These are phyloP conservation scores for Auricularia auricula-judae DNA, from an alignment of 768 basidiomycete genomes.

Conservation along the genomic window DNA sequence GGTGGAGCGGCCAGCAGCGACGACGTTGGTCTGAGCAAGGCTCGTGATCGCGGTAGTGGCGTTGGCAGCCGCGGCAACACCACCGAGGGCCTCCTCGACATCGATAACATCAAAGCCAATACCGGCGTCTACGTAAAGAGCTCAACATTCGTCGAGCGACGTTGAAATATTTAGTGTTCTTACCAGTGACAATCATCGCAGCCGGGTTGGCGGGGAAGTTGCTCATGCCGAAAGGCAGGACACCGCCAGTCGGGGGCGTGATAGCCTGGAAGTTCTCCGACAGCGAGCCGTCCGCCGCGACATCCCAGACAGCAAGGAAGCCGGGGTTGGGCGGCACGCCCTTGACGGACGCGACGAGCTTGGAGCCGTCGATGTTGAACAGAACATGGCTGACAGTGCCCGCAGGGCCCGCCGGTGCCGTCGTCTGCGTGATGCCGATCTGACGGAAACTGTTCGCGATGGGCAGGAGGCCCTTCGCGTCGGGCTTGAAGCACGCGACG, in stretches of 20 bases:
- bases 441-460: conserved; percentile 31
- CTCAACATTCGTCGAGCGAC: conserved; percentile 7
- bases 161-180: background rate
- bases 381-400: conserved; percentile 34
- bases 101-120: conserved; percentile 21
- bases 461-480: conserved; percentile 29
- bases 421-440: conserved; percentile 38
- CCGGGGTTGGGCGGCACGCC: conserved; percentile 34
- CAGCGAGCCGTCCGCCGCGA: conserved; percentile 28
- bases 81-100: conserved; percentile 4
- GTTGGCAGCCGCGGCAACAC: background rate
- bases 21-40: background rate
- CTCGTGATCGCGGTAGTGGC: background rate
- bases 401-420: conserved; percentile 37
- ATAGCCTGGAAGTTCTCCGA: conserved; percentile 29
- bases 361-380: conserved; percentile 33
- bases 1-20: conserved; percentile 14
- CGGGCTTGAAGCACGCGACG: conserved; percentile 29
- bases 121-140: conserved; percentile 18
- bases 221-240: conserved; percentile 39
- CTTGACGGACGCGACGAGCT: conserved; percentile 39
- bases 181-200: background rate
- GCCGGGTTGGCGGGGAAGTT: conserved; percentile 15
- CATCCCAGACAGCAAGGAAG: conserved; percentile 41
- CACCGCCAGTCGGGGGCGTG: conserved; percentile 28